Evolutionary conservation across 106 monocot species (phyloP).

Genomic region (Dendrobium catenatum): DNA sequence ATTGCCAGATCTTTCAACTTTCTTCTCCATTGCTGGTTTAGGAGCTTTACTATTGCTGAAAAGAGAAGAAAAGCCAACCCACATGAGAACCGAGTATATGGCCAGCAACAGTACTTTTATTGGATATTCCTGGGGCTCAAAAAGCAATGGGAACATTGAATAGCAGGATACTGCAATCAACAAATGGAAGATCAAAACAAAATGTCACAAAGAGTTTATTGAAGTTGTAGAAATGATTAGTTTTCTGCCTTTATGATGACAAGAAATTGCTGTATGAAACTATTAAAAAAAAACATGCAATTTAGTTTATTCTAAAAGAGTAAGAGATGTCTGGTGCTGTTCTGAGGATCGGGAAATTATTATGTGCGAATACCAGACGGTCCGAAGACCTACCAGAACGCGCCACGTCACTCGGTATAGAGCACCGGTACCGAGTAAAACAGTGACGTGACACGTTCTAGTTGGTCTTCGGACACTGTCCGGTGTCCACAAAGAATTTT

Average conservation of each 20-base stretch:
- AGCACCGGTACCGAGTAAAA: too few species aligned
- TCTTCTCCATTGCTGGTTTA: background rate
- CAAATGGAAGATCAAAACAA: background rate
- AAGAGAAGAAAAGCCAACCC: constrained; percentile 42
- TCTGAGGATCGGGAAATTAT: too few species aligned
- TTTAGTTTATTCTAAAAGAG: background rate
- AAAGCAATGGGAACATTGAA: constrained; percentile 87
- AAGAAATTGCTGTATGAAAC: too few species aligned
- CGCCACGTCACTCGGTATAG: too few species aligned
- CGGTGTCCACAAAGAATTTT: too few species aligned
- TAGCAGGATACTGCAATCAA: constrained; percentile 87
- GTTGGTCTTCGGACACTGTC: too few species aligned
- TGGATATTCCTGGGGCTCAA: constrained; percentile 75
- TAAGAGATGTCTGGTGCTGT: background rate
- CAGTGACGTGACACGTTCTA: too few species aligned
- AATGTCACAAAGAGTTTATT: background rate
- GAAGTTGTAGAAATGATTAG: background rate
- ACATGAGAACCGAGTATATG: constrained; percentile 43
- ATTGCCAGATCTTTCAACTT: background rate
- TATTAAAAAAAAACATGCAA: background rate
- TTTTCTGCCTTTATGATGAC: background rate
- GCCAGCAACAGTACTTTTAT: constrained; percentile 66
- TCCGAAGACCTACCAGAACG: too few species aligned
- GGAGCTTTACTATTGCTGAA: constrained; percentile 18
- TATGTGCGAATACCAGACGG: too few species aligned